Evolutionary conservation across 495 filamentous ascomycete species (phyloP).

Genomic region (Xylaria bambusicola): DNA sequence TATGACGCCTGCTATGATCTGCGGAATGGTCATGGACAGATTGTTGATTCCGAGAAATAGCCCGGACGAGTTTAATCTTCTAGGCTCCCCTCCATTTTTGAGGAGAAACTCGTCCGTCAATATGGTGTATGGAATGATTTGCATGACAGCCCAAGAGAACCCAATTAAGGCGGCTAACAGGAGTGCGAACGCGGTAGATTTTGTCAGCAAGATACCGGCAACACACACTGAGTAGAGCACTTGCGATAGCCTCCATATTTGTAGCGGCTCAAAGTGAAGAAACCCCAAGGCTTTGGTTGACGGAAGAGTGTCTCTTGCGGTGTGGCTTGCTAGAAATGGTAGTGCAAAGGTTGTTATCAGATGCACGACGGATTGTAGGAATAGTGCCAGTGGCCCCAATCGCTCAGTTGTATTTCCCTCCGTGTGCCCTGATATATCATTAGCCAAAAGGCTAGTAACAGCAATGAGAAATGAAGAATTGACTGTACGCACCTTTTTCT

Average conservation of each 20-base stretch:
- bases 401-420: neutral
- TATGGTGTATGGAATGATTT: constrained; percentile 4
- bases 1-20: constrained; percentile 5
- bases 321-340: neutral
- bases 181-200: neutral
- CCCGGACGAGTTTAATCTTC: neutral
- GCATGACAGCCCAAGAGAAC: neutral
- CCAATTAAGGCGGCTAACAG: neutral
- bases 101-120: neutral
- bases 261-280: no score
- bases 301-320: neutral
- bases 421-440: neutral
- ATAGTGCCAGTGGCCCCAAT: constrained; percentile 1
- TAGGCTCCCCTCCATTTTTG: neutral
- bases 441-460: no score
- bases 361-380: constrained; percentile 5
- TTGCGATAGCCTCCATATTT: no score
- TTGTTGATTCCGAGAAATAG: constrained; percentile 3
- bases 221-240: neutral
- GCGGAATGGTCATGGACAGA: neutral
- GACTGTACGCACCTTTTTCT: no score
- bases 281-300: no score
- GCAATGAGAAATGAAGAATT: no score
- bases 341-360: neutral
- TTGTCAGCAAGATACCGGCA: constrained; percentile 1